Conservation (phyloP, 768 basidiomycete species). For the Tricholoma sp. region DNA sequence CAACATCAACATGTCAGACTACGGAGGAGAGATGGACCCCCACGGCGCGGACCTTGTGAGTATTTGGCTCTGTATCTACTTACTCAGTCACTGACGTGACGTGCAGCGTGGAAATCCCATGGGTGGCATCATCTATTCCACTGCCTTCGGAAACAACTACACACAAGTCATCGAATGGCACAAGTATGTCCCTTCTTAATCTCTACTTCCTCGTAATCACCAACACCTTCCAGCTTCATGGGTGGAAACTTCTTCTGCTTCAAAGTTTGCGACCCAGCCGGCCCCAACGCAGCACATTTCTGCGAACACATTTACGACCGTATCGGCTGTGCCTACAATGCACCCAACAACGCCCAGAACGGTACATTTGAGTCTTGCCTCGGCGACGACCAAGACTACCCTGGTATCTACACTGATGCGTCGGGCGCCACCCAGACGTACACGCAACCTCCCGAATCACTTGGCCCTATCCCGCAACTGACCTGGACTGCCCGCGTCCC, state of each 20-base stretch:
- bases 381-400: constrained; percentile 56
- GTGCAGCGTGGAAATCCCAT: constrained; percentile 71
- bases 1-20: constrained; percentile 47
- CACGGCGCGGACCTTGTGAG: constrained; percentile 54
- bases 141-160: constrained; percentile 43
- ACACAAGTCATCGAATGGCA: constrained; percentile 66
- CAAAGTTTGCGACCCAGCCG: constrained; percentile 63
- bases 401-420: constrained; percentile 40
- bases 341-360: constrained; percentile 55
- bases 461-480: constrained; percentile 31
- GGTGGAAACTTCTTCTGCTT: constrained; percentile 62
- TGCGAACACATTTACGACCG: constrained; percentile 76
- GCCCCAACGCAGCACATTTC: constrained; percentile 40
- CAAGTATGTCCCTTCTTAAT: constrained; percentile 35
- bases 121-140: constrained; percentile 40
- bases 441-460: constrained; percentile 34
- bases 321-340: constrained; percentile 71
- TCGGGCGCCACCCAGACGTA: constrained; percentile 37
- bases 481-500: constrained; percentile 38
- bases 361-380: constrained; percentile 61
- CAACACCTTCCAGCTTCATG: constrained; percentile 50
- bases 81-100: constrained; percentile 44
- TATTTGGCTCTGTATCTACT: constrained; percentile 45
- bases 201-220: neutral
- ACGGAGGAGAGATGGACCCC: constrained; percentile 68